Evolutionary conservation across 1,284 basidiomycete genomes (phyloP).

Genomic region (Ceratobasidium sp.): DNA sequence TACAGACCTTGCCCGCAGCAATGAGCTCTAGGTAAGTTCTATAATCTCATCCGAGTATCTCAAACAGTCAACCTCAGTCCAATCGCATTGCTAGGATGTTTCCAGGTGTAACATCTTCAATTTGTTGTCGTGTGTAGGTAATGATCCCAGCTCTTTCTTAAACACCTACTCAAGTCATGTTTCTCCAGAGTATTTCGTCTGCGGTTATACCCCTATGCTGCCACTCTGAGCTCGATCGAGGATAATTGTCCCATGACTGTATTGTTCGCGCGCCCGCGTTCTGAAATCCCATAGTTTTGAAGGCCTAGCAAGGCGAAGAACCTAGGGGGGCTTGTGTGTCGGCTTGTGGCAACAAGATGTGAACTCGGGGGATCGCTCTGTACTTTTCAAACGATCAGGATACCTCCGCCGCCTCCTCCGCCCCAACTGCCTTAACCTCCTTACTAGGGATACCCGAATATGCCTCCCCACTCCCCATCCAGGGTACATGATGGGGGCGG

Average conservation of each 20-base stretch:
- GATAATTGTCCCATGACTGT: neutral
- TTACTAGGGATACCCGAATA: slow-evolving; percentile 37
- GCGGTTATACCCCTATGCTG: neutral
- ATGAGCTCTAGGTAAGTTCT: neutral
- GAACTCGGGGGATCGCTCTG: too few relatives aligned
- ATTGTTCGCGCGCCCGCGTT: too few relatives aligned
- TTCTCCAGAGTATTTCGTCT: neutral
- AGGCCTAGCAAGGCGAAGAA: too few relatives aligned
- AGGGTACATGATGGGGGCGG: slow-evolving; percentile 18
- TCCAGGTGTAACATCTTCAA: neutral
- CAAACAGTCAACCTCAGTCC: neutral
- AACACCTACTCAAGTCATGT: too few relatives aligned
- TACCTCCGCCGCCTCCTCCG: slow-evolving; percentile 21
- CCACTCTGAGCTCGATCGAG: neutral
- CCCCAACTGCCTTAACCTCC: slow-evolving; percentile 23
- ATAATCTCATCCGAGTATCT: neutral
- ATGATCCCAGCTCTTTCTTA: too few relatives aligned
- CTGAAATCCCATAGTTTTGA: neutral
- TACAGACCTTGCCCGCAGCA: neutral
- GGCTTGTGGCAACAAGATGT: too few relatives aligned
- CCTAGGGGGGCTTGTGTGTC: too few relatives aligned
- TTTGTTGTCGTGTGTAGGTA: too few relatives aligned
- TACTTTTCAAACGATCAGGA: too few relatives aligned
- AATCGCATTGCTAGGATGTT: neutral
- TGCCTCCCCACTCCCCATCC: slow-evolving; percentile 11